Conservation (phyloP, 108 stramenopile species). For the Cylindrotheca fusiformis region DNA sequence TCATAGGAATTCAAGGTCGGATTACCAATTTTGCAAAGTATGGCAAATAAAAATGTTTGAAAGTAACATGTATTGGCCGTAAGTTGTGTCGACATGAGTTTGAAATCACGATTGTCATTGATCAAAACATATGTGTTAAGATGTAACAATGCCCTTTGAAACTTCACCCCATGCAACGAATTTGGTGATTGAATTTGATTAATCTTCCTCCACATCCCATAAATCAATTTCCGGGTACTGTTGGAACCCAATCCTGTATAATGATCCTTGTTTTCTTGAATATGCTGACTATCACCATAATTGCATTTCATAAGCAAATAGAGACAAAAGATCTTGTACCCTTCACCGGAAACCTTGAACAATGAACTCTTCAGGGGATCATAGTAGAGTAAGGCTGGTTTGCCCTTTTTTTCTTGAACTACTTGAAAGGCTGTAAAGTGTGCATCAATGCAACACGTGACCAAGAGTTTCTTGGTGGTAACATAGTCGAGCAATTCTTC, state of each 20-base stretch:
- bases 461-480: conserved; percentile 11
- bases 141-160: conserved; percentile 6
- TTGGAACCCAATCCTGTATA: conserved; percentile 20
- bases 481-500: conserved; percentile 24
- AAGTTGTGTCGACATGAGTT: conserved; percentile 28
- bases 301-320: conserved; percentile 31
- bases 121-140: conserved; percentile 14
- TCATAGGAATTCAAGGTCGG: conserved; percentile 9
- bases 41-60: conserved; percentile 27
- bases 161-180: conserved; percentile 3
- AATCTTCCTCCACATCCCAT: conserved; percentile 26
- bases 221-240: conserved; percentile 12
- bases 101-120: conserved; percentile 17
- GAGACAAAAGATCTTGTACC: conserved; percentile 5
- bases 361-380: conserved; percentile 18
- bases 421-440: conserved; percentile 33
- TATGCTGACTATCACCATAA: conserved; percentile 29
- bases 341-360: conserved; percentile 13
- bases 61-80: conserved; percentile 35
- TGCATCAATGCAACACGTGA: conserved; percentile 28
- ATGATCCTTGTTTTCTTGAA: conserved; percentile 27
- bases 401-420: background rate
- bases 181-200: conserved; percentile 13
- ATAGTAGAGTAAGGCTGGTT: conserved; percentile 17
- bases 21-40: conserved; percentile 22